Conservation (phyloP, 805 yeast genomes). For the Saccharomycopsis capsularis region DNA sequence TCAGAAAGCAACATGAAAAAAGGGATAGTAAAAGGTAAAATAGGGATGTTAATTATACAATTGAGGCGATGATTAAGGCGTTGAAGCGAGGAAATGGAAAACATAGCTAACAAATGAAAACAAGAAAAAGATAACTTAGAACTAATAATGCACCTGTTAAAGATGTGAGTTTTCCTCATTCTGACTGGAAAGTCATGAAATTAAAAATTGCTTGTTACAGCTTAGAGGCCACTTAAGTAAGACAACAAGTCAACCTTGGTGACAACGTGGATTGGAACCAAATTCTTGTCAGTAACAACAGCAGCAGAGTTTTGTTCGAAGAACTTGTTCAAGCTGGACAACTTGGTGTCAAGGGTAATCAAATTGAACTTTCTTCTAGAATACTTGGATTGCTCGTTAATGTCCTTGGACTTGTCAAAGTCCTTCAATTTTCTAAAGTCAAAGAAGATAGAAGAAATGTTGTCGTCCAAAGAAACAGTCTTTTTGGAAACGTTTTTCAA, state of each 20-base stretch:
- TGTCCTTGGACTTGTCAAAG: slow-evolving; percentile 53
- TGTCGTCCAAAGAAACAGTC: slow-evolving; percentile 47
- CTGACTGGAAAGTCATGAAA: too few species aligned
- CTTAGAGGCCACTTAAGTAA: slow-evolving; percentile 25
- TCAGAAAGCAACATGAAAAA: too few species aligned
- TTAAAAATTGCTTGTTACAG: too few species aligned
- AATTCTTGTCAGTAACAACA: slow-evolving; percentile 63
- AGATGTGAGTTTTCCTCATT: neutral
- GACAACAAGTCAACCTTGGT: slow-evolving; percentile 80
- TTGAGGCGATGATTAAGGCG: too few species aligned
- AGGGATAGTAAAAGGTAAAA: too few species aligned
- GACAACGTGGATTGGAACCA: slow-evolving; percentile 74
- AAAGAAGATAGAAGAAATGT: slow-evolving; percentile 52
- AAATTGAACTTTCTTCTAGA: slow-evolving; percentile 49
- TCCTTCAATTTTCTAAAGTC: slow-evolving; percentile 71
- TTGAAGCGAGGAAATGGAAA: too few species aligned
- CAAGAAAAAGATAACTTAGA: neutral
- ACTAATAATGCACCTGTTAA: neutral
- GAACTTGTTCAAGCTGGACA: slow-evolving; percentile 64
- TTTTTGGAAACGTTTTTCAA: slow-evolving; percentile 61
- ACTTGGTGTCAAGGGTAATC: slow-evolving; percentile 58
- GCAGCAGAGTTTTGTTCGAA: slow-evolving; percentile 84
- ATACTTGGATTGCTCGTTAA: slow-evolving; percentile 49
- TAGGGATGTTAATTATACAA: too few species aligned
- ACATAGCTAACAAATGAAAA: neutral